Evolutionary conservation across 2,329 filamentous ascomycete genomes (phyloP).

Genomic region (Fusarium tanahbumbuense): DNA sequence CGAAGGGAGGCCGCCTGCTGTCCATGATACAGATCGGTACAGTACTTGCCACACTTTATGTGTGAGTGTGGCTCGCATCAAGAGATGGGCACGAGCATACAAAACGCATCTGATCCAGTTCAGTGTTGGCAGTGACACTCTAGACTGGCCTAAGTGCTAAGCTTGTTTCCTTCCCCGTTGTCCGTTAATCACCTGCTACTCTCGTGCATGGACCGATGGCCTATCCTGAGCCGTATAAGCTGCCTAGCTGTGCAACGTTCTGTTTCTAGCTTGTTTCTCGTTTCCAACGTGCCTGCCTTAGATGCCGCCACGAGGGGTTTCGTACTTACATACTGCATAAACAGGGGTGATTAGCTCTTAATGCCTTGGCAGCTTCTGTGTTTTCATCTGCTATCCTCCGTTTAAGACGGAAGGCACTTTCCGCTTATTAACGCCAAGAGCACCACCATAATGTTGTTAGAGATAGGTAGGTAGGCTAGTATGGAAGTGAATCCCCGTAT

Average conservation of each 20-base stretch:
- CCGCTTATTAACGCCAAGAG: neutral
- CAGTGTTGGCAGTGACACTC: constrained; percentile 23
- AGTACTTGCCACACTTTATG: constrained; percentile 24
- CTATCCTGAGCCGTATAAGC: neutral
- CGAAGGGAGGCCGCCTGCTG: constrained; percentile 24
- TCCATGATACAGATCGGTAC: constrained; percentile 4
- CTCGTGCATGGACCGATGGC: neutral
- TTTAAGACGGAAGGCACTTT: constrained; percentile 27
- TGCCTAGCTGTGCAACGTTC: neutral
- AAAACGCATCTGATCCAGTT: constrained; percentile 17
- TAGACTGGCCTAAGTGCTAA: neutral
- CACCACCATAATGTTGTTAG: neutral
- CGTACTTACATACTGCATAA: constrained; percentile 8
- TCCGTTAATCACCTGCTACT: neutral
- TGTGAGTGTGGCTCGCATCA: constrained; percentile 27
- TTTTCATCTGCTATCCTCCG: constrained; percentile 16
- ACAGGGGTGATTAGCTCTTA: constrained; percentile 14
- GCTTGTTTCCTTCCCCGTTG: neutral
- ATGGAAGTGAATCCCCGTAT: neutral
- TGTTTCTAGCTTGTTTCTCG: constrained; percentile 22
- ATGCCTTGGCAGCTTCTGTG: constrained; percentile 24
- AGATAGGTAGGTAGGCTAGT: too few species aligned
- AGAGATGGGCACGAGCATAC: constrained; percentile 6
- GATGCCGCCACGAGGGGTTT: constrained; percentile 16
- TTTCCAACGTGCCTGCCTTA: constrained; percentile 31